Evolutionary conservation across 495 filamentous ascomycete genomes (phyloP).

Genomic region (Trichoderma erinaceum): DNA sequence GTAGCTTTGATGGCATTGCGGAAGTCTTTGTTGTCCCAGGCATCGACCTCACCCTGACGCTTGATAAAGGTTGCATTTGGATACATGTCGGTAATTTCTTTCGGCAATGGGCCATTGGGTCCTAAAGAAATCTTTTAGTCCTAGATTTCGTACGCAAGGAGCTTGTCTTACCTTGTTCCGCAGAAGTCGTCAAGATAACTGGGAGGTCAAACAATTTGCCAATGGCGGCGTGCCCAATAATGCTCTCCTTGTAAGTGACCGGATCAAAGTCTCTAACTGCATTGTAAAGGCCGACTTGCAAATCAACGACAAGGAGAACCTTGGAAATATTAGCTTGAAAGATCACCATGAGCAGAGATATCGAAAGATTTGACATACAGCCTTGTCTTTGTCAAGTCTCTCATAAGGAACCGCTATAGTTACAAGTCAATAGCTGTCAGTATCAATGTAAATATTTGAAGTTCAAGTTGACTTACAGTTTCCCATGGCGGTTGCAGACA

Average conservation of each 20-base stretch:
- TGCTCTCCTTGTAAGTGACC: slow-evolving; percentile 57
- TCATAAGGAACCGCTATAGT: slow-evolving; percentile 5
- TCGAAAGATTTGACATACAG: background rate
- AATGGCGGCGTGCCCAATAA: slow-evolving; percentile 62
- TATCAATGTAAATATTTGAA: background rate
- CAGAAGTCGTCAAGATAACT: slow-evolving; percentile 63
- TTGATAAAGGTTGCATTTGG: slow-evolving; percentile 60
- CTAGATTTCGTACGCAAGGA: no score
- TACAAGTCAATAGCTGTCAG: background rate
- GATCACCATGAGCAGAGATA: background rate
- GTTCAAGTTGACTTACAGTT: background rate
- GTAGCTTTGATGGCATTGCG: slow-evolving; percentile 57
- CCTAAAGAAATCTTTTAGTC: slow-evolving; percentile 25
- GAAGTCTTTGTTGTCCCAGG: slow-evolving; percentile 74
- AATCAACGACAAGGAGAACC: slow-evolving; percentile 15
- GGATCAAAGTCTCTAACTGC: slow-evolving; percentile 29
- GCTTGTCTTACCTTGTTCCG: slow-evolving; percentile 41
- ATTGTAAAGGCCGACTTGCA: slow-evolving; percentile 13
- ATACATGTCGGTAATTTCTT: slow-evolving; percentile 64
- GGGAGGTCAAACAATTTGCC: slow-evolving; percentile 63
- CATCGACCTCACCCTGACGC: slow-evolving; percentile 70
- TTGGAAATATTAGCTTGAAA: background rate
- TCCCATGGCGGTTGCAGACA: background rate
- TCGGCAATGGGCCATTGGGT: slow-evolving; percentile 64
- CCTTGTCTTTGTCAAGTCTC: slow-evolving; percentile 13